Base-by-base conservation (phyloP, 306 rosid genomes). In the Cicer cuneatum region DNA sequence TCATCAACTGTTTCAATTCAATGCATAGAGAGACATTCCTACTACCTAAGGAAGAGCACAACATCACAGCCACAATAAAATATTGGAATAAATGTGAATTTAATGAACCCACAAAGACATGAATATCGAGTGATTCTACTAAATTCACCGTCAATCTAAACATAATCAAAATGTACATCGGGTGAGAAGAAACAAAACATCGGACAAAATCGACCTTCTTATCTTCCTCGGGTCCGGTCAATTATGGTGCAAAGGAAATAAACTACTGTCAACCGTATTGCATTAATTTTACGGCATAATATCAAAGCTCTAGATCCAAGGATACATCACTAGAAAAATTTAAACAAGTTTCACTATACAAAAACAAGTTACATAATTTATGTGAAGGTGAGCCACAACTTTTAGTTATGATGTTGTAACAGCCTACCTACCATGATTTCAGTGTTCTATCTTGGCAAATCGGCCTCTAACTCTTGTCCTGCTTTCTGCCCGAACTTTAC, bases 401-500 rank as follows among this genome's bases (percentile, higher is more conserved):
- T 49, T 56, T 54, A 61, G 37, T 66, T 40, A 54, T 42, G 48
- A 46, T 43, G 35, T 51, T 72, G 66, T 41, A 70, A 41, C 66
- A 70, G 41, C 82, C 74, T 75, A 84, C 82, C 74, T 75, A 84
- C 87, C 87, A 48, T 69, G 73, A 54, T 51, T 53, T 92, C 81
- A 89, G 53, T 63, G 82, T 47, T 84, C 88, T 37, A 83, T 78
- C 83, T 90, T 93, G 8, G 94, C 98, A 75, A 93, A 93, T 52
- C 98, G 93, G 7, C 98, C 98, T 80, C 78, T 93, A 8, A 93
- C 80, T 80, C 98, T 82, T 12, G 70, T 80, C 88, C 98, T 87
- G 85, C 86, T 85, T 64, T 93, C 93, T 10, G 98, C 98, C 19
- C 98, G 87, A 77, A 79, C 92, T 85, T 93, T 93, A 57, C 98